Evolutionary conservation across 2,329 filamentous ascomycete species (phyloP), one percentile per base, ranked within the genome.

Genomic region (Aspergillus latus): DNA sequence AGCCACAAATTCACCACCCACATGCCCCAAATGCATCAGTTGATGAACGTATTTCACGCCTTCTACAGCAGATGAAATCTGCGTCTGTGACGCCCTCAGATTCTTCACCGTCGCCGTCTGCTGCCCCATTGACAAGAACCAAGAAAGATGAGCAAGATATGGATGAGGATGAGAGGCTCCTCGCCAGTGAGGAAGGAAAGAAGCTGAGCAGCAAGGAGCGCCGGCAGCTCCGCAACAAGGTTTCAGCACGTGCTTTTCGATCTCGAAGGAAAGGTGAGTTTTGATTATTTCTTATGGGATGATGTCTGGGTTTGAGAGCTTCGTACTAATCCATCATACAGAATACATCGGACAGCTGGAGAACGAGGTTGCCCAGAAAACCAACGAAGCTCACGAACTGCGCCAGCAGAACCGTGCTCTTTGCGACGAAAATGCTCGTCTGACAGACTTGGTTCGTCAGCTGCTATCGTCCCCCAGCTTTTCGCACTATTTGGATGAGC

Each of bases 191-290:
- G 68, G 93, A 97, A 77, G 94, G 93, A 68, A 99, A 99, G 87
- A 97, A 97, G 80, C 84, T 99, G n/a, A 94, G 88, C 76, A 96
- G 91, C 81, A 97, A 97, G 79, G 92, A 97, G 77, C 88, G 94
- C 59, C 88, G 94, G 64, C 94, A 97, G 76, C 83, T 99, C n/a
- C 86, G 94, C 62, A 99, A 99, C 84, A 99, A 99, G 78, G 94
- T 99, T 4, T 99, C 94, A 42, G 94, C 94, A 60, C 90, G 94
- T 65, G 93, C 93, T 50, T 99, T 99, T 86, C 89, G 94, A 55
- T 97, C 92, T n/a, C 84, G 94, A 67, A 88, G 94, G 82, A 99
- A 99, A 83, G 93, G 93, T 97, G 86, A 52, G 37, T 26, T 30
- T 13, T 4, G 4, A 43, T 21, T 13, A 11, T 15, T n/a, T 37